Evolutionary conservation across 805 yeast species (phyloP).

Genomic region (Lipomyces yamanashiensis): DNA sequence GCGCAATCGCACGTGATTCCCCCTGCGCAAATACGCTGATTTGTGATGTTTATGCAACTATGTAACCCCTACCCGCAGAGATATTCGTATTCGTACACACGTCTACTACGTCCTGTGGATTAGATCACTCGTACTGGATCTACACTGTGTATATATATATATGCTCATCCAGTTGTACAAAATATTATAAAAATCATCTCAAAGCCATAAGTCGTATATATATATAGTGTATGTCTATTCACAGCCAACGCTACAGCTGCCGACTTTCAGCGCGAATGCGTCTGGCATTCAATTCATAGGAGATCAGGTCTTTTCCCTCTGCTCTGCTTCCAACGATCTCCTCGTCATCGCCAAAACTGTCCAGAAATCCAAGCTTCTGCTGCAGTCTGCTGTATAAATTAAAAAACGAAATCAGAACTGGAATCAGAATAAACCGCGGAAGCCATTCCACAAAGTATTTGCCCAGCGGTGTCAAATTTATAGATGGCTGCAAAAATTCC

Average conservation of each 20-base stretch:
- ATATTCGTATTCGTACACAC: too few relatives aligned
- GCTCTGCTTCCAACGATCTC: slow-evolving; percentile 42
- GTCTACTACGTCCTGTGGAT: too few relatives aligned
- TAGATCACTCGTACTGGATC: too few relatives aligned
- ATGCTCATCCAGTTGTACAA: too few relatives aligned
- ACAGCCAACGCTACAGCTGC: neutral
- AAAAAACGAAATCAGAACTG: slow-evolving; percentile 65
- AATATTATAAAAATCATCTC: neutral
- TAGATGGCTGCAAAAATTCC: slow-evolving; percentile 72
- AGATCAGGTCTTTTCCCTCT: slow-evolving; percentile 38
- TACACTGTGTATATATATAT: too few relatives aligned
- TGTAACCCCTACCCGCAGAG: neutral
- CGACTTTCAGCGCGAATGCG: slow-evolving; percentile 13
- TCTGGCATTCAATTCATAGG: slow-evolving; percentile 29
- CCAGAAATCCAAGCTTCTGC: slow-evolving; percentile 48
- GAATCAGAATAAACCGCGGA: slow-evolving; percentile 77
- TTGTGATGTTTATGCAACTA: neutral
- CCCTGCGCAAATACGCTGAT: neutral
- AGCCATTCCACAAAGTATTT: slow-evolving; percentile 70
- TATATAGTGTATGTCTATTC: neutral
- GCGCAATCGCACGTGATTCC: slow-evolving; percentile 29
- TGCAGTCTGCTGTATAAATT: slow-evolving; percentile 69
- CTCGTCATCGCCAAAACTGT: slow-evolving; percentile 47
- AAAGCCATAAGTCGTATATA: neutral
- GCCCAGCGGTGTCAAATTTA: slow-evolving; percentile 76